These are phyloP conservation scores for Fusarium fujikuroi DNA, from an alignment of 2,329 filamentous ascomycete genomes.

Conservation along the genomic window DNA sequence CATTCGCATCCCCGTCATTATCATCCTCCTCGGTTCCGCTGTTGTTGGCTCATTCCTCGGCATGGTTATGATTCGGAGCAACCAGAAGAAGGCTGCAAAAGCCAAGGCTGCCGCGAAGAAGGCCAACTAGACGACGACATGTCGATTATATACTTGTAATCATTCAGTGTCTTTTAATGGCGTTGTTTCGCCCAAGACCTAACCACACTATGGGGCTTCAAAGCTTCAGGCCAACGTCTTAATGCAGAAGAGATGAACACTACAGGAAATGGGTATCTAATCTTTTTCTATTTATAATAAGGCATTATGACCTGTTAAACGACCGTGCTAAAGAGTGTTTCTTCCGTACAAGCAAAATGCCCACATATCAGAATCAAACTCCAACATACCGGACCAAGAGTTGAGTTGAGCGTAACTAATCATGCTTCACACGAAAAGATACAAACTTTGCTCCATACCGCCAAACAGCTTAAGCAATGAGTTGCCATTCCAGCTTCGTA, in stretches of 20 bases:
- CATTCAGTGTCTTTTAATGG: conserved; percentile 26
- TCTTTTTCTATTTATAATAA: conserved; percentile 51
- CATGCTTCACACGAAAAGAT: conserved; percentile 16
- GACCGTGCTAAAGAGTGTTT: conserved; percentile 44
- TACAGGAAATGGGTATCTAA: conserved; percentile 49
- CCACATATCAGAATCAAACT: conserved; percentile 46
- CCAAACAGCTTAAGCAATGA: conserved; percentile 26
- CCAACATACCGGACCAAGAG: conserved; percentile 37
- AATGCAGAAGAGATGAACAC: conserved; percentile 24
- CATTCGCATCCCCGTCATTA: conserved; percentile 96
- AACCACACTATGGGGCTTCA: conserved; percentile 27
- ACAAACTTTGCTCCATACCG: conserved; percentile 22
- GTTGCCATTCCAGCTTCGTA: conserved; percentile 22
- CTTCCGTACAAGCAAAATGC: conserved; percentile 45
- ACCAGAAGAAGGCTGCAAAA: conserved; percentile 97
- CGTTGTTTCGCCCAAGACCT: conserved; percentile 21
- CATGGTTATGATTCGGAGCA: conserved; percentile 98
- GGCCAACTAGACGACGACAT: conserved; percentile 71
- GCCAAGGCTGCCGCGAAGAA: conserved; percentile 86
- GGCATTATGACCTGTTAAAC: conserved; percentile 35
- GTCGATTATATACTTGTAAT: conserved; percentile 39
- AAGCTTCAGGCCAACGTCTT: conserved; percentile 6
- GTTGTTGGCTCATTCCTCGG: conserved; percentile 96
- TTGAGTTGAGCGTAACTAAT: conserved; percentile 35
- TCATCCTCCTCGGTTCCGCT: conserved; percentile 89